Evolutionary conservation across 176 grass and related monocot species (phyloP).

Genomic region (Coix lacrymajobi): DNA sequence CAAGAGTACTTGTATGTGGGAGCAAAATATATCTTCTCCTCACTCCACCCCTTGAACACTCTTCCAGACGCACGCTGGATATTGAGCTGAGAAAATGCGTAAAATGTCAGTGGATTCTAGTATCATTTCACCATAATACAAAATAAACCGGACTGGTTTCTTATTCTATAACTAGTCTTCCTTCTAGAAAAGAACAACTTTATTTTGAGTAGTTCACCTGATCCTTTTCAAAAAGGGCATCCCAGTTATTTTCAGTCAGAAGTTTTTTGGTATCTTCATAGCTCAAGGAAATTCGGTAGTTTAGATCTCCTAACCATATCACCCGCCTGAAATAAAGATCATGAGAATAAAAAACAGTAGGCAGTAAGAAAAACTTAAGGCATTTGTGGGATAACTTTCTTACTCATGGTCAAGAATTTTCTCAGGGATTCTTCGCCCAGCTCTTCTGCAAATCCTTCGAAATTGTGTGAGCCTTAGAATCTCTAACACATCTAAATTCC

Average conservation of each 20-base stretch:
- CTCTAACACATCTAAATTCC: conserved; percentile 79
- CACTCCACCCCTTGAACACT: conserved; percentile 79
- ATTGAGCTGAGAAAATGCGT: conserved; percentile 52
- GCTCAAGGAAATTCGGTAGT: conserved; percentile 88
- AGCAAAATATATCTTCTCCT: conserved; percentile 92
- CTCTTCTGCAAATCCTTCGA: conserved; percentile 69
- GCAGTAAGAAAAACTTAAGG: neutral
- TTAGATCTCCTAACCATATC: conserved; percentile 88
- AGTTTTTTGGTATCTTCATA: conserved; percentile 76
- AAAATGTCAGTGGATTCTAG: neutral
- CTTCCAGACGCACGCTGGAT: conserved; percentile 66
- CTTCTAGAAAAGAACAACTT: conserved; percentile 3
- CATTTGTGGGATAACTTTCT: conserved; percentile 26
- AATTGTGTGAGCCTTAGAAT: conserved; percentile 78
- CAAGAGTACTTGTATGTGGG: conserved; percentile 89
- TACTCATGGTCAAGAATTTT: conserved; percentile 94
- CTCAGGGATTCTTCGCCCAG: conserved; percentile 56
- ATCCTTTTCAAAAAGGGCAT: conserved; percentile 87
- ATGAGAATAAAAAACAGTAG: conserved; percentile 1
- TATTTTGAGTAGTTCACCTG: conserved; percentile 51
- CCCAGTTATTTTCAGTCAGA: conserved; percentile 74
- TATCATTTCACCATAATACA: neutral
- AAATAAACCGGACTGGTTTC: neutral
- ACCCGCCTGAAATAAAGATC: conserved; percentile 43
- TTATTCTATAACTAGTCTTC: neutral